Evolutionary conservation across 2,329 filamentous ascomycete species (phyloP).

Genomic region (Fusarium sp.): DNA sequence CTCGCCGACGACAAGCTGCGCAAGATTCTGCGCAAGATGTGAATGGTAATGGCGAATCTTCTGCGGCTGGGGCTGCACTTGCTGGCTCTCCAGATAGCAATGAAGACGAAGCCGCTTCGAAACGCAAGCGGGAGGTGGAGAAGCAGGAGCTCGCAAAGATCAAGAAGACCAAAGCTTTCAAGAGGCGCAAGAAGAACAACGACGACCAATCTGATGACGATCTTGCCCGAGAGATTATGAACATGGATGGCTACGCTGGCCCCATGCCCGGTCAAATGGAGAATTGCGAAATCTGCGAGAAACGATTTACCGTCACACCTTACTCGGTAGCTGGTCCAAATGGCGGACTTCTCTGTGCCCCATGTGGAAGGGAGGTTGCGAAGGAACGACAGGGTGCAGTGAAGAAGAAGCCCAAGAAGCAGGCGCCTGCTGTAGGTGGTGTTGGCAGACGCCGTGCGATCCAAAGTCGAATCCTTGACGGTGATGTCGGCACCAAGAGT

Average conservation of each 20-base stretch:
- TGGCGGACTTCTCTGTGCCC: constrained; percentile 86
- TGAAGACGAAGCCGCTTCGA: constrained; percentile 41
- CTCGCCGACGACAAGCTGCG: constrained; percentile 57
- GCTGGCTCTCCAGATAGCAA: constrained; percentile 45
- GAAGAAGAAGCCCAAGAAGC: constrained; percentile 60
- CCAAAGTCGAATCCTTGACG: constrained; percentile 88
- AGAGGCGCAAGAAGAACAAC: constrained; percentile 60
- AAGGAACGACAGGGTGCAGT: constrained; percentile 64
- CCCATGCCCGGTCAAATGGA: constrained; percentile 86
- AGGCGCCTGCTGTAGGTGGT: constrained; percentile 60
- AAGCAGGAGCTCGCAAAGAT: constrained; percentile 68
- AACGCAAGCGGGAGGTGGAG: constrained; percentile 59
- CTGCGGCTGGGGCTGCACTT: constrained; percentile 35
- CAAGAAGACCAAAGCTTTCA: constrained; percentile 68
- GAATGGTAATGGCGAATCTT: constrained; percentile 38
- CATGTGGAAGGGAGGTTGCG: constrained; percentile 80
- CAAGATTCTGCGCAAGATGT: constrained; percentile 44
- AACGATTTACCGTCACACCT: constrained; percentile 91
- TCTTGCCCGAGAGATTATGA: constrained; percentile 61
- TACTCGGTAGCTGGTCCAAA: constrained; percentile 85
- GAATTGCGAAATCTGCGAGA: constrained; percentile 86
- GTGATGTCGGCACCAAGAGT: constrained; percentile 74
- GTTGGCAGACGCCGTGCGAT: constrained; percentile 76
- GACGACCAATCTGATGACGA: constrained; percentile 57
- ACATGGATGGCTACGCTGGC: constrained; percentile 50